These are phyloP conservation scores for Tremellales sp. DNA, from an alignment of 1,284 basidiomycete genomes.

Conservation along the genomic window DNA sequence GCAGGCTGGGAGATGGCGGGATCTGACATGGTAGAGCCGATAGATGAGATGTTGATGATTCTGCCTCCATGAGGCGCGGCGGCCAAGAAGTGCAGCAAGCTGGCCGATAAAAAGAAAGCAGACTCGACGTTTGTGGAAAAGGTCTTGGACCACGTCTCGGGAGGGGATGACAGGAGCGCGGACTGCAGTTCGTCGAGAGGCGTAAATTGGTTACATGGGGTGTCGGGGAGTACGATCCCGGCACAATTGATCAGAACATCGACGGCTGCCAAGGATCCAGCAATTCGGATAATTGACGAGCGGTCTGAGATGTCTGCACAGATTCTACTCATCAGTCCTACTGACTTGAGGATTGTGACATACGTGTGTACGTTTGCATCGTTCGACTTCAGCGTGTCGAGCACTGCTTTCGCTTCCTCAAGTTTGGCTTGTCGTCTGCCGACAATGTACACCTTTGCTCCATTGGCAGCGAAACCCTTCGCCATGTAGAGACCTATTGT, in stretches of 20 bases:
- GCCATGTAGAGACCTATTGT: slow-evolving; percentile 23
- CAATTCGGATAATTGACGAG: slow-evolving; percentile 9
- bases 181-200: slow-evolving; percentile 21
- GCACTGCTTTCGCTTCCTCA: slow-evolving; percentile 15
- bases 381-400: slow-evolving; percentile 8
- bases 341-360: background rate
- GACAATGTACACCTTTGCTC: slow-evolving; percentile 19
- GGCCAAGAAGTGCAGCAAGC: slow-evolving; percentile 21
- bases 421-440: slow-evolving; percentile 18
- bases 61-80: slow-evolving; percentile 12
- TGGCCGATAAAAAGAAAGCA: slow-evolving; percentile 20
- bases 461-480: slow-evolving; percentile 25
- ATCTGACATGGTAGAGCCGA: slow-evolving; percentile 27
- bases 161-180: slow-evolving; percentile 15
- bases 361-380: slow-evolving; percentile 15
- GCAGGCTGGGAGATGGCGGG: slow-evolving; percentile 24
- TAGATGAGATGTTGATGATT: slow-evolving; percentile 28
- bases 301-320: slow-evolving; percentile 18
- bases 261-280: slow-evolving; percentile 5
- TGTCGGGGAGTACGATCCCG: slow-evolving; percentile 23
- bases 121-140: slow-evolving; percentile 23
- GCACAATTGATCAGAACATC: slow-evolving; percentile 29
- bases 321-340: background rate
- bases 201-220: slow-evolving; percentile 15
- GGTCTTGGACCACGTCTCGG: slow-evolving; percentile 19